Evolutionary conservation across 305 asterid genomes (phyloP), one percentile per base, ranked within the genome.

Genomic region (Fraxinus baroniana): DNA sequence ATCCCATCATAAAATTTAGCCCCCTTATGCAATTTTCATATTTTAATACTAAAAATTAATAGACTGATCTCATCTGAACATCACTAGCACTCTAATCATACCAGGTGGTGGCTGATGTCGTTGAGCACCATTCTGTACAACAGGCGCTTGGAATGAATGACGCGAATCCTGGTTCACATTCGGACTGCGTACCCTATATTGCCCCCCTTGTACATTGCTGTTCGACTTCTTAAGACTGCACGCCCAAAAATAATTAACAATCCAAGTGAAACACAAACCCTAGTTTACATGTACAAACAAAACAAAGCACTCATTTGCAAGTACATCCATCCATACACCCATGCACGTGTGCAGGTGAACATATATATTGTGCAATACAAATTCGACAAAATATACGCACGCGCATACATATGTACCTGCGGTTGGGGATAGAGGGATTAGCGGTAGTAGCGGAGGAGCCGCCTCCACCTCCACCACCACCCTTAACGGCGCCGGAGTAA

Each of bases 121-220:
- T 83, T 86, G 92, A 52, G 93, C 86, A 28, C 93, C 97, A 87
- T 94, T 93, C 89, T 87, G 92, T 52, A 84, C 88, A 78, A 77
- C 78, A 75, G 81, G 87, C 6, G 83, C 64, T 5, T 86, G 89
- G 57, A 88, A 62, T 46, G 84, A 86, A 87, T 83, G 76, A 79
- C 82, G 83, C 32, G 89, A 80, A 81, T 89, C 93, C 15, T 81
- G 41, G 83, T 26, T 90, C 80, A 86, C 90, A 85, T 68, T 80
- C 75, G 88, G 85, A 39, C 84, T 86, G 70, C 90, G 81, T 39
- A 80, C 90, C 87, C 90, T 83, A 24, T 87, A 79, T 83, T 87
- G 93, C 81, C 92, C 93, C 84, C 92, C 94, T 88, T 90, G 93
- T 84, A 87, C 92, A 92, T 87, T 86, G 83, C 74, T 91, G 81